Conservation (phyloP, 805 yeast species). For the Jamesozyma spencerorum region DNA sequence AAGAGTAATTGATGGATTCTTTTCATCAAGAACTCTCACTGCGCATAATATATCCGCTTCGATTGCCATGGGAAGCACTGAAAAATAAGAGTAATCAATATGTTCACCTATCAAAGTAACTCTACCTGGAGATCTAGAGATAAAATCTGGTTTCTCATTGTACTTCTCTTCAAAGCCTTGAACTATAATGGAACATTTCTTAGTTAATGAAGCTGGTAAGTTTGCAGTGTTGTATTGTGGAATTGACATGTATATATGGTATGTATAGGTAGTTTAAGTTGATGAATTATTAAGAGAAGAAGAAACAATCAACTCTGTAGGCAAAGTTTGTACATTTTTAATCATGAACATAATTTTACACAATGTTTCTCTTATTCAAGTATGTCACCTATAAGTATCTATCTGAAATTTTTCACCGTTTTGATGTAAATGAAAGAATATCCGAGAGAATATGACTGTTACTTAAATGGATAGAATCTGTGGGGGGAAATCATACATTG, state of each 20-base stretch:
- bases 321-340: background rate
- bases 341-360: too few relatives aligned
- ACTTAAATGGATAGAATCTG: too few relatives aligned
- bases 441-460: too few relatives aligned
- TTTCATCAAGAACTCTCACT: constrained; percentile 28
- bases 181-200: constrained; percentile 9
- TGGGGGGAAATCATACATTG: too few relatives aligned
- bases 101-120: constrained; percentile 71
- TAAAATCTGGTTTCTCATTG: constrained; percentile 33
- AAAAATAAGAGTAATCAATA: constrained; percentile 57
- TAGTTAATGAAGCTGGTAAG: constrained; percentile 7
- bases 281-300: background rate
- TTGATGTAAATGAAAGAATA: too few relatives aligned
- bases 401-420: too few relatives aligned
- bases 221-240: constrained; percentile 9
- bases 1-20: constrained; percentile 23
- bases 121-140: constrained; percentile 64
- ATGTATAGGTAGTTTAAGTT: background rate
- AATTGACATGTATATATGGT: constrained; percentile 10
- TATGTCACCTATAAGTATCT: too few relatives aligned
- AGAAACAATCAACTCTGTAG: background rate
- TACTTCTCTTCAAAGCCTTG: constrained; percentile 20
- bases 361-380: too few relatives aligned
- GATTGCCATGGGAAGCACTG: constrained; percentile 67
- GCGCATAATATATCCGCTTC: constrained; percentile 54